Conservation (phyloP, 106 monocot species). For the Dendrobium catenatum region DNA sequence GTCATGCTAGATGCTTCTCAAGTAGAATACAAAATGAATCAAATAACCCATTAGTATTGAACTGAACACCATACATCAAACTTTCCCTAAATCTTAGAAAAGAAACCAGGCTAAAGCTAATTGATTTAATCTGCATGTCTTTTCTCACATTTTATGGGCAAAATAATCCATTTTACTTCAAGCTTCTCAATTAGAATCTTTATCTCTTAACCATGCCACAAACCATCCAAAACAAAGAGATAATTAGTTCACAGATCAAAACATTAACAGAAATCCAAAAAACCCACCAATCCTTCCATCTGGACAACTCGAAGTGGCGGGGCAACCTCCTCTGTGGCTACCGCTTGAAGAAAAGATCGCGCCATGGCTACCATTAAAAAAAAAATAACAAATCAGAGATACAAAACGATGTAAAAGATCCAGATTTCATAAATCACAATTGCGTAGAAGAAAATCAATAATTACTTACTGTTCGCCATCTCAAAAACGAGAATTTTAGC, state of each 20-base stretch:
- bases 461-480: constrained; percentile 7
- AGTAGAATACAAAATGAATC: not conserved
- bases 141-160: not conserved
- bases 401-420: not conserved
- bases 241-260: not conserved
- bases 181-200: not conserved
- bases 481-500: not conserved
- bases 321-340: constrained; percentile 56
- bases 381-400: constrained; percentile 3
- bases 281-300: constrained; percentile 88
- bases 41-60: not conserved
- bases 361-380: constrained; percentile 41
- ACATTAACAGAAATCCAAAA: not conserved
- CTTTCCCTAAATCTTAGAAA: not conserved
- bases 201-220: not conserved
- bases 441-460: not conserved
- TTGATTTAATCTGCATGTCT: not conserved
- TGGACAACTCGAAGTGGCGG: constrained; percentile 81
- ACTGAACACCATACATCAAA: not conserved
- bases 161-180: not conserved
- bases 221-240: not conserved
- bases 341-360: constrained; percentile 88
- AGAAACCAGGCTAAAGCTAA: not conserved
- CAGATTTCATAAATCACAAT: not conserved
- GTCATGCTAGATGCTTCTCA: not conserved